phyloP scores from a whole-genome alignment of 2,329 filamentous ascomycete species.

The Decorospora gaudefroyi region DNA sequence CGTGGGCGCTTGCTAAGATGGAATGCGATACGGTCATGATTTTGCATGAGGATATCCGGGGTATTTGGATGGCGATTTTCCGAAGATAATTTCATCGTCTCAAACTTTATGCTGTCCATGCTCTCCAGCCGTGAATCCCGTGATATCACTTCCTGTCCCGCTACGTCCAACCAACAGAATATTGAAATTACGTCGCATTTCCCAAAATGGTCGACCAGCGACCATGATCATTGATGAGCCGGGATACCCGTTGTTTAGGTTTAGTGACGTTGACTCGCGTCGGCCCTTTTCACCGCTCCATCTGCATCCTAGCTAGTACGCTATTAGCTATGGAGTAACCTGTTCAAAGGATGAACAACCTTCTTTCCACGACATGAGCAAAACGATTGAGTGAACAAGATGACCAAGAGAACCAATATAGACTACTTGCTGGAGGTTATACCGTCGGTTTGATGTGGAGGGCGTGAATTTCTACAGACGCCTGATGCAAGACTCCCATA shows the following conservation, averaged over 20 bases:
- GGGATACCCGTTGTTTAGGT: slow-evolving; percentile 2
- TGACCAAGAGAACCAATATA: no score
- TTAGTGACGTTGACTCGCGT: slow-evolving; percentile 9
- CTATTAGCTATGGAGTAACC: no score
- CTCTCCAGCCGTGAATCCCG: no score
- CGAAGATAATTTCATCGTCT: slow-evolving; percentile 10
- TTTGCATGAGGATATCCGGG: slow-evolving; percentile 9
- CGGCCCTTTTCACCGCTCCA: slow-evolving; percentile 3
- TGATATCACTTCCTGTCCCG: no score
- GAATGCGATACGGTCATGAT: slow-evolving; percentile 5
- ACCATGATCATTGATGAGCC: not conserved
- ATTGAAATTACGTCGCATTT: not conserved
- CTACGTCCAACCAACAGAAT: slow-evolving; percentile 1
- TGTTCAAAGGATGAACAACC: no score
- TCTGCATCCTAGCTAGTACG: no score
- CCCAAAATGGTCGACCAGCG: not conserved
- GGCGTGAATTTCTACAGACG: slow-evolving; percentile 12
- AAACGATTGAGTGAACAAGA: no score
- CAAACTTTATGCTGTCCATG: not conserved
- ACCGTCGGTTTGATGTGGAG: slow-evolving; percentile 3
- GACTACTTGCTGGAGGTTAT: no score
- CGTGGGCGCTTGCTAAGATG: not conserved
- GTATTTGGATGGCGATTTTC: slow-evolving; percentile 1
- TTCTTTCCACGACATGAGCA: not conserved
- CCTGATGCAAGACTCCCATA: slow-evolving; percentile 1